Conservation (phyloP, 2,329 filamentous ascomycete species). For the Fusarium cyanostomum region DNA sequence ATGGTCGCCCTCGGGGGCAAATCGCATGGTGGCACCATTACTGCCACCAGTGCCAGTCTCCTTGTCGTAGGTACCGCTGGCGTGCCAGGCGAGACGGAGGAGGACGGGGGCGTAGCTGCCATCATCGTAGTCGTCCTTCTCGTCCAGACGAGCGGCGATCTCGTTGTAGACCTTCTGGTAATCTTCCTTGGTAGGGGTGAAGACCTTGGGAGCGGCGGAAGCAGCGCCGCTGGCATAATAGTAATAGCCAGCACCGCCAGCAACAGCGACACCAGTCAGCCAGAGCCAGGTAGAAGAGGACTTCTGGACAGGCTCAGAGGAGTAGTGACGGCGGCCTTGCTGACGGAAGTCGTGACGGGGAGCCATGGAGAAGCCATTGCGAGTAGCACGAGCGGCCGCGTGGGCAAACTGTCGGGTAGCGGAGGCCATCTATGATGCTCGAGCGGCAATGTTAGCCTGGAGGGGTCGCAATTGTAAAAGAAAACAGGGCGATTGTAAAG, state of each 20-base stretch:
- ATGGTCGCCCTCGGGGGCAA: slow-evolving; percentile 86
- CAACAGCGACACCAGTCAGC: slow-evolving; percentile 66
- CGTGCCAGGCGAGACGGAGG: slow-evolving; percentile 92
- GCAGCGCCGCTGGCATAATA: slow-evolving; percentile 68
- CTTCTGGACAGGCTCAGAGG: slow-evolving; percentile 70
- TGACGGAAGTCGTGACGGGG: slow-evolving; percentile 77
- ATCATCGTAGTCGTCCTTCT: slow-evolving; percentile 96
- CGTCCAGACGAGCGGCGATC: slow-evolving; percentile 80
- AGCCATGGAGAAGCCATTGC: slow-evolving; percentile 66
- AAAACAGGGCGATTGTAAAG: background rate
- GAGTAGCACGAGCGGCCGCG: slow-evolving; percentile 66
- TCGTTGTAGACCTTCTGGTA: slow-evolving; percentile 96
- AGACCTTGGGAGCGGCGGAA: slow-evolving; percentile 63
- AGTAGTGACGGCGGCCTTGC: slow-evolving; percentile 81
- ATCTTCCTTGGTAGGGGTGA: slow-evolving; percentile 82
- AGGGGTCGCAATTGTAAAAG: background rate
- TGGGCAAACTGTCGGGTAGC: slow-evolving; percentile 65
- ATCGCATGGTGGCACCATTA: slow-evolving; percentile 98
- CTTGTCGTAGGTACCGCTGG: slow-evolving; percentile 90
- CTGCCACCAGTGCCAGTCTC: slow-evolving; percentile 88
- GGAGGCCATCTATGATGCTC: slow-evolving; percentile 48
- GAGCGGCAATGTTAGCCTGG: slow-evolving; percentile 16
- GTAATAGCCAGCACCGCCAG: slow-evolving; percentile 72
- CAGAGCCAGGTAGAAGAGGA: slow-evolving; percentile 62
- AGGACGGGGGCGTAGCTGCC: slow-evolving; percentile 95